phyloP scores from a whole-genome alignment of 805 yeast genomes.

The Metschnikowia shivogae region DNA sequence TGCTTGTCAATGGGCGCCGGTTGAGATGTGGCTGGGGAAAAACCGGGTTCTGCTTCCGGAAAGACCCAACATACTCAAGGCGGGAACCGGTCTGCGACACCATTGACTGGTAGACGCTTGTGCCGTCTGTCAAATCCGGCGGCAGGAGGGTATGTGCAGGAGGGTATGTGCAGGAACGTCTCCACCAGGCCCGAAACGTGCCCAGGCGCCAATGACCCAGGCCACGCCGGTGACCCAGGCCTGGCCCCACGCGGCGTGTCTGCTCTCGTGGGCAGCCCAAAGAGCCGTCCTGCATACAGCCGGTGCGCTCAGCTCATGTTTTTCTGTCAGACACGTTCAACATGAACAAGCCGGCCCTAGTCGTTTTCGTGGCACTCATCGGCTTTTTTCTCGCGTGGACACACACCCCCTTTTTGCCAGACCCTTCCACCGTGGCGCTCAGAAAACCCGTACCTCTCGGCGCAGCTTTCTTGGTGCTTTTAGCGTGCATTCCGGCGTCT shows the following conservation, averaged over 20 bases:
- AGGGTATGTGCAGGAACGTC: too few relatives aligned
- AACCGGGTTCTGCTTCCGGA: too few relatives aligned
- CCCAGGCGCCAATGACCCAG: too few relatives aligned
- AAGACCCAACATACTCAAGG: too few relatives aligned
- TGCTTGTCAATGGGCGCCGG: conserved; percentile 69
- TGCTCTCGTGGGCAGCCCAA: too few relatives aligned
- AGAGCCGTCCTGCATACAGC: conserved; percentile 20
- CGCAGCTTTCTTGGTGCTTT: conserved; percentile 9
- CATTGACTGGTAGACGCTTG: too few relatives aligned
- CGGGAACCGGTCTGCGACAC: conserved; percentile 43
- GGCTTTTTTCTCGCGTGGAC: neutral
- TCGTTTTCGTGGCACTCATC: neutral
- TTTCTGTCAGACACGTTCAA: conserved; percentile 2
- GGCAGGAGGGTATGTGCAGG: too few relatives aligned
- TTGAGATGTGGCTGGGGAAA: conserved; percentile 85
- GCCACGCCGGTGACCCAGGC: too few relatives aligned
- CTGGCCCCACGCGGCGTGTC: too few relatives aligned
- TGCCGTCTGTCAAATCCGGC: too few relatives aligned
- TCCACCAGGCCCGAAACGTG: too few relatives aligned
- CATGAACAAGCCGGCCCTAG: neutral
- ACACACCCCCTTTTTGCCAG: neutral
- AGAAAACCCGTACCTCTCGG: conserved; percentile 7
- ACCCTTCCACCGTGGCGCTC: neutral
- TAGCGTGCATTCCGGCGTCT: neutral
- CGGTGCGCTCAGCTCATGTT: conserved; percentile 2